Percentiles rank a stretch among this genome's conserved stretches.
Conservation (phyloP, 202 grass and related monocot species). For the Musa balbisiana region DNA sequence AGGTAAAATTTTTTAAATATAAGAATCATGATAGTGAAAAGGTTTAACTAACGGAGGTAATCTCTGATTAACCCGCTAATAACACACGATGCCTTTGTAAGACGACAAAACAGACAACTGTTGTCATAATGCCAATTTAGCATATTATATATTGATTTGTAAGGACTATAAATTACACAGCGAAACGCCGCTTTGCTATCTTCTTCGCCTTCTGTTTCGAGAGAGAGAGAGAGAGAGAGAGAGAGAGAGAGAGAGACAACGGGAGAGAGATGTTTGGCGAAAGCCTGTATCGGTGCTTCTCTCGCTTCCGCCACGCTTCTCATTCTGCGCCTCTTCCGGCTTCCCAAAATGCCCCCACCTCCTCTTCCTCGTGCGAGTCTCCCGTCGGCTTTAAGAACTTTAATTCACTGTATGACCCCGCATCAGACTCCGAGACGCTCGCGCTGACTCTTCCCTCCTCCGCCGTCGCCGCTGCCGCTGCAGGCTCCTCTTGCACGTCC, state of each 20-base stretch:
- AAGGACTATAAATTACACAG: too few relatives aligned
- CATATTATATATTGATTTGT: too few relatives aligned
- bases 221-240: too few relatives aligned
- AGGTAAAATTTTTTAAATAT: too few relatives aligned
- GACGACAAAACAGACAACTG: too few relatives aligned
- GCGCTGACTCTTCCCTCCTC: constrained; percentile 27
- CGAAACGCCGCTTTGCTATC: background rate
- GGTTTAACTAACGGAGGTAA: too few relatives aligned
- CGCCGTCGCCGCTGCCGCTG: background rate
- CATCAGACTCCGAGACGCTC: constrained; percentile 10
- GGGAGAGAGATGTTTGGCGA: constrained; percentile 48
- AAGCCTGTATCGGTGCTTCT: constrained; percentile 48
- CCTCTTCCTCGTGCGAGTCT: constrained; percentile 22
- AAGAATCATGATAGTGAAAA: too few relatives aligned
- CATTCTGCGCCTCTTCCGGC: constrained; percentile 19
- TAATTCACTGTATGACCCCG: constrained; percentile 23
- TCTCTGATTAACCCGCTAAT: too few relatives aligned
- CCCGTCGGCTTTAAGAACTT: constrained; percentile 43
- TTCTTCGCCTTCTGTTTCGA: background rate
- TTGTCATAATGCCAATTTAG: too few relatives aligned
- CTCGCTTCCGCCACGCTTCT: constrained; percentile 48
- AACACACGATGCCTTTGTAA: too few relatives aligned
- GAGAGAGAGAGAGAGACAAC: background rate
- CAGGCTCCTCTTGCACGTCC: background rate
- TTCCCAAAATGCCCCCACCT: constrained; percentile 34